phyloP scores from a whole-genome alignment of 1,284 basidiomycete genomes.

The Pholiota adiposa region DNA sequence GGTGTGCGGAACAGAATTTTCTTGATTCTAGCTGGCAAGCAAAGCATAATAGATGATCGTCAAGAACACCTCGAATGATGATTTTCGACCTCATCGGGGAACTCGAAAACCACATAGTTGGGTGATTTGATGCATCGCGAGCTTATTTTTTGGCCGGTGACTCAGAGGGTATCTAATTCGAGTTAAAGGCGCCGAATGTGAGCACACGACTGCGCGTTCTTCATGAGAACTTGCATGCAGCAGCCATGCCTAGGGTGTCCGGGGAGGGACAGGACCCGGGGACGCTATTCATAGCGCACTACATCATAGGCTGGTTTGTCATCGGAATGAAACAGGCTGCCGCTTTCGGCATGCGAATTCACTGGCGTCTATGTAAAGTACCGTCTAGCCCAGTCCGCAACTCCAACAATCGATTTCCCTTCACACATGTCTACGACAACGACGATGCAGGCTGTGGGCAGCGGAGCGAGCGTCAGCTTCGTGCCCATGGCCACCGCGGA shows the following conservation, averaged over 20 bases:
- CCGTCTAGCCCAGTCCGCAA: not conserved
- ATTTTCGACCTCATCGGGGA: no score
- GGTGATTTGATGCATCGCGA: not conserved
- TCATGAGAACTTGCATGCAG: not conserved
- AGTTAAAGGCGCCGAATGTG: not conserved
- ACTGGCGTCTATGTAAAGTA: not conserved
- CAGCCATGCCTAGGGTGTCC: not conserved
- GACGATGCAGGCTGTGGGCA: no score
- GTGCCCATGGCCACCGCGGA: not conserved
- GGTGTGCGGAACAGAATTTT: no score
- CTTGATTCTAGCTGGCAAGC: no score
- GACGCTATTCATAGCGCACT: not conserved
- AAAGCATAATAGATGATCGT: no score
- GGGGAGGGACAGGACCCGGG: not conserved
- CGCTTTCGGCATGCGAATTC: not conserved
- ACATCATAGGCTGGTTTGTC: not conserved
- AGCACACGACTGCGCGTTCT: not conserved
- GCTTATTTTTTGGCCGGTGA: not conserved
- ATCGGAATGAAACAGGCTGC: not conserved
- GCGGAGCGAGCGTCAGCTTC: not conserved
- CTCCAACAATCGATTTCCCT: not conserved
- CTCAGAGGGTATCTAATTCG: not conserved
- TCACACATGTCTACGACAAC: not conserved
- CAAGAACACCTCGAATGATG: no score
- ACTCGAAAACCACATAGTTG: no score